Base-by-base conservation (phyloP, 2,329 filamentous ascomycete genomes). In the Paecilomyces sp. region DNA sequence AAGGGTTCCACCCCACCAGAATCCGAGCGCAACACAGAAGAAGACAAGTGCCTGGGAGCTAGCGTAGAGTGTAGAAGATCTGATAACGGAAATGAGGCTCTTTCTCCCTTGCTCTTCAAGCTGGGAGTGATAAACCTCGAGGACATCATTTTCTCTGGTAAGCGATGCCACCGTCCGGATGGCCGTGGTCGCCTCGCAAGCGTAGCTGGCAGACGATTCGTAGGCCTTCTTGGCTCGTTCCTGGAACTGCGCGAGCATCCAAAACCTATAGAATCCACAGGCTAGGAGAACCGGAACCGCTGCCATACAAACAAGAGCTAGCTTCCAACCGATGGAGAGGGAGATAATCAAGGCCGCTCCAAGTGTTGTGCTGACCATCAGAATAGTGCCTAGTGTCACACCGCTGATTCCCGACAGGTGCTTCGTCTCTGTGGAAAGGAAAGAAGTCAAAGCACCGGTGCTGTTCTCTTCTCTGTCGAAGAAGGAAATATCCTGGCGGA, bases 101-200 rank as follows among this genome's bases (percentile, higher is more conserved):
- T 80, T 79, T 58, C 81, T 83, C 56, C 87, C 86, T 72, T 96
- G 91, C 1, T 68, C 70, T 1, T 81, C 86, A 33, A 94, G 83
- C 55, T 85, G 85, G 1, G 75, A 71, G 61, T 84, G 87, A 77
- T 95, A 99, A 57, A 87, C 82, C 1, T 75, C 68, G 66, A 91
- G 83, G 2, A 97, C 91, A 68, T 96, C 91, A 0, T 83, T 76
- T 76, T 99, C 94, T 9, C 93, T 85, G 0, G 92, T 96, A 53
- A 99, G 82, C 8, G 91, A 90, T 3, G 92, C 93, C 9, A 97
- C 92, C 1, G 94, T 97, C 57, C 93, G 89, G 65, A 97, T 97
- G 6, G 92, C 90, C 1, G 91, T 92, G 33, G 95, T 96, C 52
- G 92, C 92, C 75, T 99, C 94, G 54, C 92, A 94, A 11, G 94